Evolutionary conservation across 805 yeast genomes (phyloP).

Genomic region (Candida suzukii): DNA sequence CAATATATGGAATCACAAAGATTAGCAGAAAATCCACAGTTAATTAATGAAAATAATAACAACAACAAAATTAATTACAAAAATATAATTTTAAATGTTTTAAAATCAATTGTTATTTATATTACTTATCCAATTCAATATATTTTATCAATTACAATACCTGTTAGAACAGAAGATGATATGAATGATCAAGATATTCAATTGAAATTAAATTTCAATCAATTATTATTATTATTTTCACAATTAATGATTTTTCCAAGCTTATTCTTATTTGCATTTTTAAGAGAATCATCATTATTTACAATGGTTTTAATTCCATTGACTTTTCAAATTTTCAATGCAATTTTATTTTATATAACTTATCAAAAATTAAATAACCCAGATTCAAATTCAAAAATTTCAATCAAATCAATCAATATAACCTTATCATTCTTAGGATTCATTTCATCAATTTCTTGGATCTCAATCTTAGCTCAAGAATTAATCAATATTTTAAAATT

Average conservation of each 20-base stretch:
- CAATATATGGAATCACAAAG: neutral
- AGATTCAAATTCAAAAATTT: neutral
- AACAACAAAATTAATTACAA: neutral
- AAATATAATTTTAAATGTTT: neutral
- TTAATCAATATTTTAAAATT: conserved; percentile 59
- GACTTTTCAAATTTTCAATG: neutral
- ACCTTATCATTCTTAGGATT: conserved; percentile 53
- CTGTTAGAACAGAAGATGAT: neutral
- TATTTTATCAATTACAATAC: neutral
- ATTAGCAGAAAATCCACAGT: neutral
- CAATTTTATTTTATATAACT: neutral
- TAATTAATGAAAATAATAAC: neutral
- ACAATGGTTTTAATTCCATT: neutral
- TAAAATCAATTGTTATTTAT: neutral
- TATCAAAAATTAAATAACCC: neutral
- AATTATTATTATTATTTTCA: neutral
- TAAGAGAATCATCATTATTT: neutral
- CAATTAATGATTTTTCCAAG: neutral
- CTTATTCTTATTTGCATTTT: neutral
- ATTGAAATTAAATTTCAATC: neutral
- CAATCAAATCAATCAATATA: conserved; percentile 1
- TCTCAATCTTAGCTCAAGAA: conserved; percentile 62
- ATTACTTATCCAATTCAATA: neutral
- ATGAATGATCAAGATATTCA: neutral
- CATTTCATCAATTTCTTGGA: conserved; percentile 55